A percentile compares a stretch with the other conserved stretches of the same genome.
Evolutionary conservation across 257 asterid species (phyloP).

Genomic region (Jacaranda mimosifolia): DNA sequence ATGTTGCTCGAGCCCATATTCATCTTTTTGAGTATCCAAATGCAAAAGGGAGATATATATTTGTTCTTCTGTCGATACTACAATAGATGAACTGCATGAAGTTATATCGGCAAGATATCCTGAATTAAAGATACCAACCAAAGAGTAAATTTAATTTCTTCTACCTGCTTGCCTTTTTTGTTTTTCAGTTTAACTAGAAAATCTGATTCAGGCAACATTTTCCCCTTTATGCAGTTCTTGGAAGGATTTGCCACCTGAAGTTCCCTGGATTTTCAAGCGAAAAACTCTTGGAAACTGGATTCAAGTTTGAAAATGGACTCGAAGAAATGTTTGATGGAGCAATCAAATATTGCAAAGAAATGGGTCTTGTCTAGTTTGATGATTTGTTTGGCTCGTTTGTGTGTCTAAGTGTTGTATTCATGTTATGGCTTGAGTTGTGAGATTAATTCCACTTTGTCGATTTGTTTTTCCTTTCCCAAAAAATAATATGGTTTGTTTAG

Average conservation of each 20-base stretch:
- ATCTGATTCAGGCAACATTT: neutral
- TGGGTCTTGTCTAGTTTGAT: conserved; percentile 40
- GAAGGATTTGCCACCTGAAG: conserved; percentile 31
- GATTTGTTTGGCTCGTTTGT: neutral
- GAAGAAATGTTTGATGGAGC: conserved; percentile 61
- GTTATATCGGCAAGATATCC: conserved; percentile 50
- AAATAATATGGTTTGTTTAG: too few relatives aligned
- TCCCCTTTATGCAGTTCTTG: conserved; percentile 33
- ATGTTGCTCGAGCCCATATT: conserved; percentile 59
- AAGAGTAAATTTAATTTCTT: conserved; percentile 43
- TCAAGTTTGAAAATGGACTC: conserved; percentile 45
- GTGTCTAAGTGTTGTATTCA: neutral
- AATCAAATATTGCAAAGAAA: conserved; percentile 44
- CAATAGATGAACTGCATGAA: conserved; percentile 35
- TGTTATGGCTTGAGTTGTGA: too few relatives aligned
- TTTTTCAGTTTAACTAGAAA: neutral
- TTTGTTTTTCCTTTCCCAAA: too few relatives aligned
- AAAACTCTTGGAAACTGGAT: conserved; percentile 53
- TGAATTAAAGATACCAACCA: conserved; percentile 45
- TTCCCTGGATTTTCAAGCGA: conserved; percentile 39
- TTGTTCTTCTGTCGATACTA: conserved; percentile 46
- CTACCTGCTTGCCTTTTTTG: too few relatives aligned
- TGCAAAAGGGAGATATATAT: conserved; percentile 62
- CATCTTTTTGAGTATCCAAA: conserved; percentile 52
- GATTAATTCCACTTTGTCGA: too few relatives aligned